A percentile compares a stretch with the other conserved stretches of the same genome.
Evolutionary conservation across 176 grass and related monocot genomes (phyloP).

Genomic region (Oryza officinalis): DNA sequence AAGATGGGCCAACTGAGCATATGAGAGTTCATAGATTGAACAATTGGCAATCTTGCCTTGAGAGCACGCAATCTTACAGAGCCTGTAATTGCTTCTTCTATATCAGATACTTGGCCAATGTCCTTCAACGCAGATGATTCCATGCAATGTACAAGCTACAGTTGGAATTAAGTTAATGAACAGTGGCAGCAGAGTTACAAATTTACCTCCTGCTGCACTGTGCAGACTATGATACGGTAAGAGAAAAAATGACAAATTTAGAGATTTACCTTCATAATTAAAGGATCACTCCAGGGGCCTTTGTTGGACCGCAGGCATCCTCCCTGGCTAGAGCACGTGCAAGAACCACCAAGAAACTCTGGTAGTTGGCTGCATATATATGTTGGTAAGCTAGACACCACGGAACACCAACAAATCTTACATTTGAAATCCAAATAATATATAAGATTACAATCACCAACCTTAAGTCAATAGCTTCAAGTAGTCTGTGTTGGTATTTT

Average conservation of each 20-base stretch:
- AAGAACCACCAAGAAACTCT: conserved; percentile 82
- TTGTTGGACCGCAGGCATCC: conserved; percentile 92
- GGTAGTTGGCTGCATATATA: conserved; percentile 82
- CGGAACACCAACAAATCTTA: conserved; percentile 29
- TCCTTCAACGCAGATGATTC: conserved; percentile 58
- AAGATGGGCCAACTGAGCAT: conserved; percentile 2
- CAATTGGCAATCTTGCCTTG: conserved; percentile 62
- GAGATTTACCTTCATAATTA: conserved; percentile 76
- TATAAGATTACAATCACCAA: conserved; percentile 46
- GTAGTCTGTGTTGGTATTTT: conserved; percentile 91
- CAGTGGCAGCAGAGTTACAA: conserved; percentile 10
- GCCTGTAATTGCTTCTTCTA: conserved; percentile 64
- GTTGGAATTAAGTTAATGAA: conserved; percentile 36
- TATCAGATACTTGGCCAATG: conserved; percentile 65
- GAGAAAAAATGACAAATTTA: not conserved
- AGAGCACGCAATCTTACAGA: conserved; percentile 68
- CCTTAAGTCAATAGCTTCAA: conserved; percentile 89
- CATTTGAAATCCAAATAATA: conserved; percentile 27
- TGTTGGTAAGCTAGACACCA: conserved; percentile 33
- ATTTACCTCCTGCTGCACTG: not conserved
- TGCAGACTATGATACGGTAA: conserved; percentile 22
- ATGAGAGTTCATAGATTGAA: conserved; percentile 24
- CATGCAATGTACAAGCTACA: conserved; percentile 79
- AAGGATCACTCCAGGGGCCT: conserved; percentile 95
- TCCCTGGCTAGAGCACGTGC: conserved; percentile 69